These are phyloP conservation scores for Pestalotiopsis sp. DNA, from an alignment of 2,329 filamentous ascomycete species.

Conservation along the genomic window DNA sequence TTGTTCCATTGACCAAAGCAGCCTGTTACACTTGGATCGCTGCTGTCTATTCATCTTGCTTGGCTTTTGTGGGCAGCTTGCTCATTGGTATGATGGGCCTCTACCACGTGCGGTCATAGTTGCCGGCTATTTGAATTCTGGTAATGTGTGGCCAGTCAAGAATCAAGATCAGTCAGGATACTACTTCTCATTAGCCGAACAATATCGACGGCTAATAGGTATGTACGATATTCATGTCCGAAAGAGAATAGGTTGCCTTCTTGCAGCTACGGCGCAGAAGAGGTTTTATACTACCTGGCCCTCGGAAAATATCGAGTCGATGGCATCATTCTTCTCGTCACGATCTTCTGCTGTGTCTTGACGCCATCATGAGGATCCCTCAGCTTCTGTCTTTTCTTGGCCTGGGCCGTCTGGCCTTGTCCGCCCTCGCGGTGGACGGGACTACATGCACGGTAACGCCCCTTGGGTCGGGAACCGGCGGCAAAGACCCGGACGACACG, in stretches of 20 bases:
- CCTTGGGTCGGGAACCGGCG: conserved; percentile 18
- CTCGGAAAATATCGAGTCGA: no score
- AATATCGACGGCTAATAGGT: not conserved
- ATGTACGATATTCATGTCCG: not conserved
- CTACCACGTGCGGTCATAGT: not conserved
- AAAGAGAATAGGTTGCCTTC: not conserved
- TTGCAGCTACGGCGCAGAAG: not conserved
- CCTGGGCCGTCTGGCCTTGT: not conserved
- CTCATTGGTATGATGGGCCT: not conserved
- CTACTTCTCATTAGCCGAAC: not conserved
- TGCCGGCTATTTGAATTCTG: not conserved
- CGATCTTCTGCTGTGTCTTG: not conserved
- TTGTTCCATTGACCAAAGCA: not conserved
- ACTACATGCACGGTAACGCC: conserved; percentile 32
- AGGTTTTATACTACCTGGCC: no score
- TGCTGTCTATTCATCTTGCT: not conserved
- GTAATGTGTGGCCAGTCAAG: not conserved
- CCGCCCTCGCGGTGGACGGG: not conserved
- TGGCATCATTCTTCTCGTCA: not conserved
- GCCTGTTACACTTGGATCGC: not conserved
- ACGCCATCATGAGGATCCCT: not conserved
- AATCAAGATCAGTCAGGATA: not conserved
- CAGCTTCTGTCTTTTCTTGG: not conserved
- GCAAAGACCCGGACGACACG: conserved; percentile 44
- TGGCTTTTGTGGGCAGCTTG: not conserved